Evolutionary conservation across 2,329 filamentous ascomycete genomes (phyloP), one percentile per base, ranked within the genome.

Genomic region (Botrytis elliptica): DNA sequence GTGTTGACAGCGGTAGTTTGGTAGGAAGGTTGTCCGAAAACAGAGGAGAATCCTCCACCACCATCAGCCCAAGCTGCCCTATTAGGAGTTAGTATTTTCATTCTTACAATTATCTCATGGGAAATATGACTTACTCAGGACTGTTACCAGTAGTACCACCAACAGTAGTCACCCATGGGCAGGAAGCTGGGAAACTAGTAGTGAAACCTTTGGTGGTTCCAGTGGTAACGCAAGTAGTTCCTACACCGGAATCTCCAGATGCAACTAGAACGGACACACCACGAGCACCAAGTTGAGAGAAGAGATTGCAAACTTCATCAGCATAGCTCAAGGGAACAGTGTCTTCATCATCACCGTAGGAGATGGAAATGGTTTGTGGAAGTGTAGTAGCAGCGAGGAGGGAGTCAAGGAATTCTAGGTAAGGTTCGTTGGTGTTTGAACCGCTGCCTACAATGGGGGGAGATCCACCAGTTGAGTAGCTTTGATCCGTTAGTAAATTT

Each of bases 341-440:
- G 8, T 82, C 81, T 80, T 90, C 88, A 62, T 85, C 83, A 60
- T 85, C 85, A 65, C 87, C 87, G 78, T 89, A 89, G 5, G 85
- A 87, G 76, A 90, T 86, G 55, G 84, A 85, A 74, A 89, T 84
- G 10, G 89, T 87, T 75, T 88, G 88, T 0, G 91, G 90, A 2
- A 93, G 83, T 71, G 86, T 81, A 33, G 81, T 78, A 74, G 86
- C 85, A 1, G 82, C 81, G 0, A 91, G 85, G 2, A 92, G 80
- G 80, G 88, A 88, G 73, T 88, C 85, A 12, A 92, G 83, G 84
- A 88, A 92, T 22, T 85, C 85, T 1, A 92, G 83, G 81, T 92
- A 93, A 0, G 90, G 90, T 82, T 93, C 91, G 80, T 93, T 93
- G 76, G 84, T 85, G 80, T 90, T 86, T 80, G 83, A 71, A 76